Conservation (phyloP, 2,329 filamentous ascomycete species). For the Helminthosporium solani region DNA sequence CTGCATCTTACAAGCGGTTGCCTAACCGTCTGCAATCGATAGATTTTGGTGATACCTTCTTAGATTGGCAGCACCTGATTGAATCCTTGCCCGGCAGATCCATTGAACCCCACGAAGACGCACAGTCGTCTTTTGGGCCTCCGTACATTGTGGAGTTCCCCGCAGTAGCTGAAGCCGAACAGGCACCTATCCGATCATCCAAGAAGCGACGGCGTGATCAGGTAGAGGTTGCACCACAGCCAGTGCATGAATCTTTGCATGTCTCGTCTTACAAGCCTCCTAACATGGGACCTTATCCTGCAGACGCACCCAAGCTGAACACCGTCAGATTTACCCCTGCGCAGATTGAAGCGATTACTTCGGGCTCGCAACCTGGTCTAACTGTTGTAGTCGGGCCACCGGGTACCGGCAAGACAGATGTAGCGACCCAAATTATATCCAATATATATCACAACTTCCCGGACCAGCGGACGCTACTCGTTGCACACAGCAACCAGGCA, state of each 20-base stretch:
- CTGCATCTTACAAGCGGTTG: constrained; percentile 81
- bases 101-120: constrained; percentile 74
- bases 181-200: constrained; percentile 58
- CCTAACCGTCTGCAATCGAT: constrained; percentile 74
- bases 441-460: constrained; percentile 99
- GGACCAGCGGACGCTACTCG: constrained; percentile 81
- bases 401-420: constrained; percentile 98
- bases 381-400: constrained; percentile 94
- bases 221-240: constrained; percentile 59
- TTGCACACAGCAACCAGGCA: constrained; percentile 97
- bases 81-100: constrained; percentile 87
- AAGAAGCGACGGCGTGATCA: constrained; percentile 86
- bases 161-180: constrained; percentile 38
- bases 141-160: constrained; percentile 79
- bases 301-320: constrained; percentile 80
- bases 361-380: constrained; percentile 89
- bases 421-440: constrained; percentile 97
- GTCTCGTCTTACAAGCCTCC: constrained; percentile 88
- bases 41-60: constrained; percentile 90
- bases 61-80: constrained; percentile 91
- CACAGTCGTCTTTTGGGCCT: constrained; percentile 73
- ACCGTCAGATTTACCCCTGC: constrained; percentile 83
- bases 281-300: constrained; percentile 86
- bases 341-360: constrained; percentile 89
- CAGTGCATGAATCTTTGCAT: constrained; percentile 59